A percentile compares a stretch with the other conserved stretches of the same genome.
These are phyloP conservation scores for Debaryomycetaceae sp. DNA, from an alignment of 1,139 yeast genomes.

Conservation along the genomic window DNA sequence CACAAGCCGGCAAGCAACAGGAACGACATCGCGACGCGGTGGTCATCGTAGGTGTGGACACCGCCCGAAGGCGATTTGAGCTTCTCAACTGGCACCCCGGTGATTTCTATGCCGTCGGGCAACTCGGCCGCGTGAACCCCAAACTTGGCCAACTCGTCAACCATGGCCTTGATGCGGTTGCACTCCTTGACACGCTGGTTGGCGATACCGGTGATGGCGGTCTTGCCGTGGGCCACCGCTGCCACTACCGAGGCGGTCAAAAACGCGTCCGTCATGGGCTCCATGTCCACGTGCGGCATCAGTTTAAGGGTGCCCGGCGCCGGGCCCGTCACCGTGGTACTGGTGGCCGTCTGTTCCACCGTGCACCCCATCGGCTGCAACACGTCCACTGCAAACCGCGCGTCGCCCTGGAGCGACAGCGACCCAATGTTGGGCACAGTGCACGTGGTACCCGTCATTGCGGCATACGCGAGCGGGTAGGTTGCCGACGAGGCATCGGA, in stretches of 20 bases:
- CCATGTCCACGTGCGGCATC: constrained; percentile 84
- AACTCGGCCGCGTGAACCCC: constrained; percentile 83
- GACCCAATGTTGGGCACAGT: constrained; percentile 94
- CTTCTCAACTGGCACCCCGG: constrained; percentile 74
- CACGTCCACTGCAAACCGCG: constrained; percentile 92
- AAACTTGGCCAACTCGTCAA: constrained; percentile 77
- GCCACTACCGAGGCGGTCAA: constrained; percentile 96
- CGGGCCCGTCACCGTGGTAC: constrained; percentile 93
- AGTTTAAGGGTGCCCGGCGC: constrained; percentile 64
- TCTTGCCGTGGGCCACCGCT: constrained; percentile 67
- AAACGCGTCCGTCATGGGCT: constrained; percentile 99
- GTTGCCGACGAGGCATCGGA: constrained; percentile 99
- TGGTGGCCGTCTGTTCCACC: constrained; percentile 74
- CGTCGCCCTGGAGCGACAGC: constrained; percentile 92
- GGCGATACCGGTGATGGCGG: constrained; percentile 91
- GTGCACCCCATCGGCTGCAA: constrained; percentile 92
- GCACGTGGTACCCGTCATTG: constrained; percentile 90
- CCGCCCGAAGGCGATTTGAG: constrained; percentile 43
- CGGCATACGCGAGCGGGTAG: constrained; percentile 96
- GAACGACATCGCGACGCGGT: constrained; percentile 97
- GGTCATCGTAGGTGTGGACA: constrained; percentile 84
- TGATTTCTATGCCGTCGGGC: constrained; percentile 87
- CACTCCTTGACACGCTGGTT: constrained; percentile 98
- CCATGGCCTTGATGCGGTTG: constrained; percentile 94
- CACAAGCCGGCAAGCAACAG: constrained; percentile 70